Percentiles rank a stretch among this genome's conserved stretches.
Conservation (phyloP, 2,329 filamentous ascomycete species). For the Calycina herbarum region DNA sequence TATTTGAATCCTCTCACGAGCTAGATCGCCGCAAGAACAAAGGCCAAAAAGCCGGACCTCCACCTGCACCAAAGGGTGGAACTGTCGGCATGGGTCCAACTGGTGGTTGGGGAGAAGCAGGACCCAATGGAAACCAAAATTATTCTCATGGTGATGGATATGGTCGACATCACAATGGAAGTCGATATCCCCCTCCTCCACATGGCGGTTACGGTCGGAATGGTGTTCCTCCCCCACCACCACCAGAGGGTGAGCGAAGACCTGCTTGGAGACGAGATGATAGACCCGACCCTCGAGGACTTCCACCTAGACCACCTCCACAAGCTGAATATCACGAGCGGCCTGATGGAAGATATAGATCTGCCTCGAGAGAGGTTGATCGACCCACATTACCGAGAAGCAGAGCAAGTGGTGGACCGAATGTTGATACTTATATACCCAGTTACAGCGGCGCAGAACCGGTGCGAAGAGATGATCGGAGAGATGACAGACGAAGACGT, state of each 20-base stretch:
- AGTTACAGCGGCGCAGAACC: conserved; percentile 44
- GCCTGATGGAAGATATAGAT: conserved; percentile 42
- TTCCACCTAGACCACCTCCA: conserved; percentile 36
- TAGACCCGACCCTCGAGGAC: conserved; percentile 31
- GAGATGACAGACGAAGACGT: conserved; percentile 30
- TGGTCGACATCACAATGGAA: conserved; percentile 32
- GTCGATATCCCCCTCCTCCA: conserved; percentile 30
- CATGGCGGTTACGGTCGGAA: conserved; percentile 30
- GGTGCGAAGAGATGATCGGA: conserved; percentile 37
- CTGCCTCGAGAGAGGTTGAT: conserved; percentile 41
- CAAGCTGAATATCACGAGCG: conserved; percentile 34
- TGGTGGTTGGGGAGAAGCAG: conserved; percentile 35
- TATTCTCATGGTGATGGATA: conserved; percentile 17
- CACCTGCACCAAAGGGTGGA: conserved; percentile 88
- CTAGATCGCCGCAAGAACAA: conserved; percentile 91
- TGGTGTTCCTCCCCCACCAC: conserved; percentile 30
- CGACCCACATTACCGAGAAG: conserved; percentile 28
- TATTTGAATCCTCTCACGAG: conserved; percentile 93
- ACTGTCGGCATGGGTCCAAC: conserved; percentile 74
- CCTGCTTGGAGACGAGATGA: conserved; percentile 37
- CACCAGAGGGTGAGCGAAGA: conserved; percentile 34
- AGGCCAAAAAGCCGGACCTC: conserved; percentile 78
- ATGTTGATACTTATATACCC: conserved; percentile 52
- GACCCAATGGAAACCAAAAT: conserved; percentile 18
- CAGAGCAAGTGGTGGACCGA: conserved; percentile 21